Evolutionary conservation across 1,284 basidiomycete genomes (phyloP), one percentile per base, ranked within the genome.

Genomic region (Cutaneotrichosporon mucoides): DNA sequence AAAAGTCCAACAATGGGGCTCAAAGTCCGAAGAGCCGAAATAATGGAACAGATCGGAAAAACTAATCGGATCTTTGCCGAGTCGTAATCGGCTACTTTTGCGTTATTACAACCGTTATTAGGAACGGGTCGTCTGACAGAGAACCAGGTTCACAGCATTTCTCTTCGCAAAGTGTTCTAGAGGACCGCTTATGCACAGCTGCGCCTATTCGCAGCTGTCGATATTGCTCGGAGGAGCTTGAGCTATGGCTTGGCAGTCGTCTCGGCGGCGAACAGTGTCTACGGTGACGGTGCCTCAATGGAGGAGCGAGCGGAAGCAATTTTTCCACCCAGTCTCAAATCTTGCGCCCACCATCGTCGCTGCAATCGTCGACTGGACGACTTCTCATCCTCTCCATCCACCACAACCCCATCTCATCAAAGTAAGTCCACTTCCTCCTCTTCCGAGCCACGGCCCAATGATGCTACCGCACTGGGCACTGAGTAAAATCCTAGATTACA

Each of bases 191-290:
- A 24, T 24, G 24, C 24, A 24, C 24, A 24, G 24, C 24, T 24
- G 24, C 24, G 24, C 24, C 24, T 24, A 24, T 24, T 24, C 24
- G 24, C 24, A 24, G 24, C 24, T 24, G 24, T 24, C 24, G 3
- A 24, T 3, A 24, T 24, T 24, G 24, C 24, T 24, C 24, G 24
- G 24, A 24, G 24, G 24, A 24, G 24, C 24, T 24, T 24, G 24
- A 24, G 24, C 24, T 24, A 97, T 83, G 76, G 98, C 99, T 63
- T 97, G 82, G 79, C 92, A 92, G 81, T 99, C 95, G 66, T 96
- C 96, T 74, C 91, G 88, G 60, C 89, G 82, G 75, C 94, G 94
- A 68, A 90, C 88, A 71, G 85, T 83, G 24, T 24, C 24, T 24
- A 24, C 24, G 24, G 24, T 24, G 24, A 3, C 2, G 24, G 24